A percentile compares a stretch with the other conserved stretches of the same genome.
Conservation (phyloP, 345 rosid species). For the Fremontodendron californicum region DNA sequence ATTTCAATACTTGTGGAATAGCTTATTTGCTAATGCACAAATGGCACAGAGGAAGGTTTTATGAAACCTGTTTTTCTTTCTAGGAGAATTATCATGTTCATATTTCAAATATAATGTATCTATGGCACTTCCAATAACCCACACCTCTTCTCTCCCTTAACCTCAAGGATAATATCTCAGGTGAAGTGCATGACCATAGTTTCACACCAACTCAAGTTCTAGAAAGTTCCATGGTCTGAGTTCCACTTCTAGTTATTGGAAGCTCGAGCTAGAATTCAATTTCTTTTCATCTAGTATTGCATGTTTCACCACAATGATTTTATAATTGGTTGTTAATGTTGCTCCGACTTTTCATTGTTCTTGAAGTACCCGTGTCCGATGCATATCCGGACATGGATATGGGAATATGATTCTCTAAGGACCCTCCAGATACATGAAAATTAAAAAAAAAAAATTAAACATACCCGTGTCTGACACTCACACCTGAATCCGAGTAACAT, state of each 20-base stretch:
- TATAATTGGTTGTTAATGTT: not conserved
- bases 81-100: not conserved
- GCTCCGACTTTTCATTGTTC: no score
- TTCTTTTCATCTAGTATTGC: not conserved
- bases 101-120: not conserved
- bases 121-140: not conserved
- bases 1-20: not conserved
- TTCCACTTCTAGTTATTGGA: not conserved
- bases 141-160: not conserved
- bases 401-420: no score
- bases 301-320: not conserved
- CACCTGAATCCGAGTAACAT: no score
- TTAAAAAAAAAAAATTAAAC: no score
- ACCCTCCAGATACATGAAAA: no score
- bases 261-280: not conserved
- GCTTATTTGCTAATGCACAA: not conserved
- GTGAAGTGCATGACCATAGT: slow-evolving; percentile 1
- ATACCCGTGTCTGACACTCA: no score
- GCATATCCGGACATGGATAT: no score
- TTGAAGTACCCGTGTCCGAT: no score
- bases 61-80: not conserved
- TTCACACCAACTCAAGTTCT: not conserved
- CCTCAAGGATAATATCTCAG: not conserved
- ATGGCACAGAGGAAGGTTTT: not conserved
- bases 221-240: not conserved